A percentile compares a stretch with the other conserved stretches of the same genome.
Evolutionary conservation across 148 eudicot genomes (phyloP).

Genomic region (Diospyros kaki): DNA sequence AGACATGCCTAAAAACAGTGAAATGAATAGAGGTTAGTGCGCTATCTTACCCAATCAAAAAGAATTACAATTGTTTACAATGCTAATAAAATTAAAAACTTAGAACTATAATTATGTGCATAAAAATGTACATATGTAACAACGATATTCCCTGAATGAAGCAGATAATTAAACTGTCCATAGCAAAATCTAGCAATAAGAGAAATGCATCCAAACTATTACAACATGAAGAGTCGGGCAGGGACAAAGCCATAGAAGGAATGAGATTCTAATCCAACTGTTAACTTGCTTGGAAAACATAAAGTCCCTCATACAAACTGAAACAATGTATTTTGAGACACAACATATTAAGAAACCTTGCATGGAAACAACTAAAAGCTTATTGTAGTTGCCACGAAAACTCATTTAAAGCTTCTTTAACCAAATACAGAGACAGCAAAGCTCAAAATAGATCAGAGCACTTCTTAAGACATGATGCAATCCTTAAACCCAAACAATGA

Average conservation of each 20-base stretch:
- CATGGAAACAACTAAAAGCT: neutral
- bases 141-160: neutral
- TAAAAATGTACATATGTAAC: neutral
- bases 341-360: neutral
- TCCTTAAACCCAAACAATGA: neutral
- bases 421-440: neutral
- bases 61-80: neutral
- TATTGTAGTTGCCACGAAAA: neutral
- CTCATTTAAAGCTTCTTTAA: neutral
- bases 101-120: neutral
- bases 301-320: neutral
- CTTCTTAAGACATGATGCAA: neutral
- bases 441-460: neutral
- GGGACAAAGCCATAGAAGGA: neutral
- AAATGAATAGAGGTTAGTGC: neutral
- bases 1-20: neutral
- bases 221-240: neutral
- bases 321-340: neutral
- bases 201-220: neutral
- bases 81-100: neutral
- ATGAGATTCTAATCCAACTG: neutral
- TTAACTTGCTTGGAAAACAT: neutral
- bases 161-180: neutral
- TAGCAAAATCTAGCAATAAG: neutral
- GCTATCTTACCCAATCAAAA: neutral